Base-by-base conservation (phyloP, 1,139 yeast species). In the Geotrichum candidum region DNA sequence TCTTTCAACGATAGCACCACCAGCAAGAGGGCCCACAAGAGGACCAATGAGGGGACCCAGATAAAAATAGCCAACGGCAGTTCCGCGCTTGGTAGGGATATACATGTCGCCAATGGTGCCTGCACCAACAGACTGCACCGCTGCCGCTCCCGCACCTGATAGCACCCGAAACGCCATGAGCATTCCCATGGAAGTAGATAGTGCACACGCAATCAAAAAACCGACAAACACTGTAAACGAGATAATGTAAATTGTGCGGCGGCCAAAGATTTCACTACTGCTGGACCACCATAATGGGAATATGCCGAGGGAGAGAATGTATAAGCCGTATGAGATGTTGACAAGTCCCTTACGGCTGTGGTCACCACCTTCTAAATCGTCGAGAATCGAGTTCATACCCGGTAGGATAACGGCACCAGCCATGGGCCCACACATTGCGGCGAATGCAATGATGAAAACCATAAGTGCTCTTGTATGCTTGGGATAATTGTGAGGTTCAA, bases 201-300 rank as follows among this genome's bases (percentile, higher is more conserved):
- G 73, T 0, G 96, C 85, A 67, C 90, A 82, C 1, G 95, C 96
- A 29, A 90, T 80, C 22, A 87, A 80, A 68, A 90, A 89, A 1
- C 82, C 87, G 38, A 84, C 76, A 69, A 87, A 85, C 56, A 88
- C 70, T 0, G 80, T 68, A 70, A 88, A 90, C 4, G 94, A 86
- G 2, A 85, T 69, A 29, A 90, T 74, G 72, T 90, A 90, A 27
- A 90, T 85, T 0, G 85, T 79, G 61, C 97, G 76, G 66, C 96
- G 78, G 1, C 97, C 97, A 67, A 68, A 65, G 45, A 66, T 76
- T 72, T 90, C 96, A 58, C 92, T 85, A 63, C 88, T 80, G 5
- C 88, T 82, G 6, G 94, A 86, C 96, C 96, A 90, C 96, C 96
- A 90, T 55, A 90, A 71, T 1, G 97, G 96, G 69, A 89, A 85